phyloP scores from a whole-genome alignment of 306 rosid genomes.

The Sicyos baderoa region DNA sequence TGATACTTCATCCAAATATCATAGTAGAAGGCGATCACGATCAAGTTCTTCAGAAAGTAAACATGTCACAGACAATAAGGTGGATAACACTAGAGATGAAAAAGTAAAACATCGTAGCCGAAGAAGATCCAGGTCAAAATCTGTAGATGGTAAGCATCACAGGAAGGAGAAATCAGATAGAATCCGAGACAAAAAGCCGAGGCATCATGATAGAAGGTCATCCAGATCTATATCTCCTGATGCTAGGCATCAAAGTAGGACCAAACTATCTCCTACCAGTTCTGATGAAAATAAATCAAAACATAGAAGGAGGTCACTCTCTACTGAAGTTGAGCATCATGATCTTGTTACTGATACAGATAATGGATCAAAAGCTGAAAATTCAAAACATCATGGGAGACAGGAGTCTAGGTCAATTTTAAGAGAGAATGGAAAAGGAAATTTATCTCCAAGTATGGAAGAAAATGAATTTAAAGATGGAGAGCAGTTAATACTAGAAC shows the following conservation, averaged over 20 bases:
- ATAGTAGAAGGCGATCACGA: slow-evolving; percentile 59
- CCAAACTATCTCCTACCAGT: slow-evolving; percentile 35
- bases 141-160: slow-evolving; percentile 42
- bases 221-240: slow-evolving; percentile 64
- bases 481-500: slow-evolving; percentile 33
- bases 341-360: slow-evolving; percentile 28
- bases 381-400: slow-evolving; percentile 40
- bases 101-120: slow-evolving; percentile 41
- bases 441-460: slow-evolving; percentile 34
- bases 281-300: slow-evolving; percentile 34
- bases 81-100: slow-evolving; percentile 34
- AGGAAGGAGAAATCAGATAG: slow-evolving; percentile 43
- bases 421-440: slow-evolving; percentile 34
- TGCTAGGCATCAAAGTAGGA: slow-evolving; percentile 36
- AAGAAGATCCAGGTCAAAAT: slow-evolving; percentile 55
- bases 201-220: slow-evolving; percentile 61
- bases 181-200: slow-evolving; percentile 49
- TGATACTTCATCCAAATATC: slow-evolving; percentile 38
- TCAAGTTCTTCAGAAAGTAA: slow-evolving; percentile 62
- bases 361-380: slow-evolving; percentile 42
- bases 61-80: slow-evolving; percentile 37
- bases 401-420: slow-evolving; percentile 41
- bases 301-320: slow-evolving; percentile 46
- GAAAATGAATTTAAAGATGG: slow-evolving; percentile 32
- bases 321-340: slow-evolving; percentile 41